Percentiles rank a stretch among this genome's conserved stretches.
Evolutionary conservation across 192 early-diverging fungal genomes (phyloP).

Genomic region (Coemansia interrupta): DNA sequence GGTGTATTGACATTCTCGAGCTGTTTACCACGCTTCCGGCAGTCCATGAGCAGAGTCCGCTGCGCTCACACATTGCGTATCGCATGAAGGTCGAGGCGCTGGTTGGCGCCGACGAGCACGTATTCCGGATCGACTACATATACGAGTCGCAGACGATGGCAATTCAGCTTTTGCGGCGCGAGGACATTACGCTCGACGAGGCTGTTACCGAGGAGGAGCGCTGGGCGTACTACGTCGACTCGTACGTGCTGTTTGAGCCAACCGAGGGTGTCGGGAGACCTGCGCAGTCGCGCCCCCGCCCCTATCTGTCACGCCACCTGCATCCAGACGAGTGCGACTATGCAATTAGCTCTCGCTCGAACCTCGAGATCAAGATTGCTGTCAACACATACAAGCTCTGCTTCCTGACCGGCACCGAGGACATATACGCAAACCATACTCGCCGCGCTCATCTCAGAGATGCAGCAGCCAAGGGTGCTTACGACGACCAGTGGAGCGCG

Average conservation of each 20-base stretch:
- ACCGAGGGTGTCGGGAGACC: conserved; percentile 70
- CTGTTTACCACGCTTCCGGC: conserved; percentile 59
- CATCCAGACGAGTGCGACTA: conserved; percentile 53
- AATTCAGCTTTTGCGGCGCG: conserved; percentile 83
- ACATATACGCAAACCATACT: conserved; percentile 66
- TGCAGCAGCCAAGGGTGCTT: conserved; percentile 18
- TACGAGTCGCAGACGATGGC: conserved; percentile 62
- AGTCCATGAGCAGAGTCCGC: conserved; percentile 52
- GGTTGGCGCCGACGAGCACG: conserved; percentile 72
- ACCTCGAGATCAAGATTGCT: conserved; percentile 94
- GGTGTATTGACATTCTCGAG: conserved; percentile 59
- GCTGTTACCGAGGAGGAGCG: conserved; percentile 83
- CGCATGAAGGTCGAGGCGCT: conserved; percentile 68
- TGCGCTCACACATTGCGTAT: conserved; percentile 67
- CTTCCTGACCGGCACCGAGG: conserved; percentile 92
- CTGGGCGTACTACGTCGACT: conserved; percentile 94
- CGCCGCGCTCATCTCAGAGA: conserved; percentile 24
- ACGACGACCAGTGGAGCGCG: conserved; percentile 24
- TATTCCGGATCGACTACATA: conserved; percentile 76
- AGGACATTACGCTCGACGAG: conserved; percentile 80
- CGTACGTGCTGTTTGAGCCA: conserved; percentile 83
- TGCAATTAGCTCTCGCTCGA: conserved; percentile 66
- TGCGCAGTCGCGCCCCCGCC: conserved; percentile 54
- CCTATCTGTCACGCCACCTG: conserved; percentile 66
- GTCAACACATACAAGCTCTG: conserved; percentile 98